These are phyloP conservation scores for Pseudogymnoascus sp. DNA, from an alignment of 2,329 filamentous ascomycete species.

Conservation along the genomic window DNA sequence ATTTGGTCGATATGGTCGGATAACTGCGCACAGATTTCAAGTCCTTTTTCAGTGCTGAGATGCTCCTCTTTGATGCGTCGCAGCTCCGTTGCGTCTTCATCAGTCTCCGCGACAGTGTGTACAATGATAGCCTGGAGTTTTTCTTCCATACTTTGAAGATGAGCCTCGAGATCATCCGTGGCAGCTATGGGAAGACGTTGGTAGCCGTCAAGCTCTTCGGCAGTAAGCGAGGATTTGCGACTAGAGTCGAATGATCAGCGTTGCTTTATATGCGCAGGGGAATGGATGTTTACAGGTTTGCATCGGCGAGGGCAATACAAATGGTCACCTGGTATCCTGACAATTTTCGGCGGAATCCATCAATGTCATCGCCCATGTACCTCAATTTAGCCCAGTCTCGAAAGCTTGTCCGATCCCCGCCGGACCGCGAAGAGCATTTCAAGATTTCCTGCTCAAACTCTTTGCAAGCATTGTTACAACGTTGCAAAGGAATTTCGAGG, in stretches of 20 bases:
- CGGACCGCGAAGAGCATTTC: constrained; percentile 30
- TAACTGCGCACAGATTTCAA: constrained; percentile 28
- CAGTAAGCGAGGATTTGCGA: constrained; percentile 26
- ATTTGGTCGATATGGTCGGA: constrained; percentile 27
- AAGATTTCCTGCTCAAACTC: constrained; percentile 33
- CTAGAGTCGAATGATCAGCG: constrained; percentile 19
- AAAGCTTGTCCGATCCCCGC: constrained; percentile 31
- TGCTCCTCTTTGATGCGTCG: constrained; percentile 27
- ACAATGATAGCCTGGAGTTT: constrained; percentile 22
- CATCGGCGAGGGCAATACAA: constrained; percentile 33
- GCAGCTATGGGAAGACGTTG: constrained; percentile 27
- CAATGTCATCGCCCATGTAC: constrained; percentile 37
- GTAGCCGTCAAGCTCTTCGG: constrained; percentile 26
- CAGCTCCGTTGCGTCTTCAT: constrained; percentile 24
- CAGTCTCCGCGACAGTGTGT: constrained; percentile 14
- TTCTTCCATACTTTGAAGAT: constrained; percentile 25
- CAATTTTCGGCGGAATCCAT: constrained; percentile 32
- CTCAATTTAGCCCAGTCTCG: constrained; percentile 37
- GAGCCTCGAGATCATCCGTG: constrained; percentile 28
- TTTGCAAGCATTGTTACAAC: constrained; percentile 35
- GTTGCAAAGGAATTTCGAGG: constrained; percentile 32
- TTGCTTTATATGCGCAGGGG: constrained; percentile 9
- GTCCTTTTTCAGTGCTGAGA: constrained; percentile 29
- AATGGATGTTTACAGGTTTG: constrained; percentile 31
- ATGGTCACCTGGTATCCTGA: constrained; percentile 36